Base-by-base conservation (phyloP, 305 asterid species). In the Solanum hybrid region DNA sequence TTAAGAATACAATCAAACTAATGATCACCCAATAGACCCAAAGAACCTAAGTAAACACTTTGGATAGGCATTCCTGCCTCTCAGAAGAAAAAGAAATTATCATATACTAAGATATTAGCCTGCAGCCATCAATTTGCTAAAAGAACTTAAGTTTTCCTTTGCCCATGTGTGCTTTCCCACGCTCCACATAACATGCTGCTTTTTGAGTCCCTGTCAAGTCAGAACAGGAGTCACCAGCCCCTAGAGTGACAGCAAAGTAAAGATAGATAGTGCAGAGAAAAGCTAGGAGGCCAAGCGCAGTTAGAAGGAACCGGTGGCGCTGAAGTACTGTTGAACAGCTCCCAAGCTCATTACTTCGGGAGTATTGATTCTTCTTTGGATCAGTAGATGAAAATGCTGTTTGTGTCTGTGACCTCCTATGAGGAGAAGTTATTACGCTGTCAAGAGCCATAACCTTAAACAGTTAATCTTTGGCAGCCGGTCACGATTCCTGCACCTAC, bases 171-270 rank as follows among this genome's bases (percentile, higher is more conserved):
- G 90, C 91, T 87, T 93, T 93, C 68, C 92, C 94, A 7, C 83
- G 90, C 87, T 93, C 80, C 88, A 93, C 37, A 89, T 82, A 92
- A 88, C 94, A 93, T 5, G 92, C 89, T 26, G 93, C 94, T 89
- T 91, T 93, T n/a, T 72, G 38, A 72, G 78, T 87, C 89, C 87
- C 94, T n/a, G 93, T 86, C 88, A 92, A 92, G 51, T 92, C 94
- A 14, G 92, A 90, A 82, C 95, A 93, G 0, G 90, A 6, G 86
- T 95, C 93, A n/a, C 83, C 85, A 12, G 94, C 90, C 9, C 98
- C 98, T 26, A 97, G 96, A 82, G 99, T 98, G 91, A 98, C 95
- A 1, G 99, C 99, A 91, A 98, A 98, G 96, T 98, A 98, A 8
- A 98, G 97, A 93, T 98, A 98, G 89, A 98, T 75, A 10, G 97